A percentile compares a stretch with the other conserved stretches of the same genome.
These are phyloP conservation scores for Ostreobium quekettii DNA, from an alignment of 139 green algal species.

Conservation along the genomic window DNA sequence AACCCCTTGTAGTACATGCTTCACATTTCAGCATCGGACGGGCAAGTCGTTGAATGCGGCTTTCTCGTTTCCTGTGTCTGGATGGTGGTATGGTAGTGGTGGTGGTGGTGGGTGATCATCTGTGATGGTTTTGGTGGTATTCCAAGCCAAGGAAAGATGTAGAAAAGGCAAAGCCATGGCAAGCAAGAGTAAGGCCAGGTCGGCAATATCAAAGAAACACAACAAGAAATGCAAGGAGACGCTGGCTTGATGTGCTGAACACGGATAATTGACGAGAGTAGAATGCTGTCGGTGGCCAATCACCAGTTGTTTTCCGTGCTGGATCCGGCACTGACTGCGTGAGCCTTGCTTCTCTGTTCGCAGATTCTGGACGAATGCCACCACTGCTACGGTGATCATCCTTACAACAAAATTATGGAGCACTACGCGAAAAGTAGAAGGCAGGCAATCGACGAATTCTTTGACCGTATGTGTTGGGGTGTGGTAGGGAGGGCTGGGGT, in stretches of 20 bases:
- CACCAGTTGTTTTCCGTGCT: background rate
- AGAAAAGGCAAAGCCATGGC: too few relatives aligned
- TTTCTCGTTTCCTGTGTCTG: too few relatives aligned
- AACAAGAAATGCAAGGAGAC: background rate
- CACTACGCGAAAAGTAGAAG: background rate
- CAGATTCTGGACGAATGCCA: conserved; percentile 2
- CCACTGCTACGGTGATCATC: background rate
- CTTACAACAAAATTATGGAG: conserved; percentile 4
- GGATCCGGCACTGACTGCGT: background rate
- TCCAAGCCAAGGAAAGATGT: too few relatives aligned
- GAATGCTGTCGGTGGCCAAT: background rate
- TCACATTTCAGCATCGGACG: too few relatives aligned
- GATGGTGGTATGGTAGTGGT: too few relatives aligned
- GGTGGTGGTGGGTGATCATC: too few relatives aligned
- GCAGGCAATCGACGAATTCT: background rate
- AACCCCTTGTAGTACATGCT: too few relatives aligned
- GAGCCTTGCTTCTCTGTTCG: too few relatives aligned
- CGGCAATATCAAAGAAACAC: too few relatives aligned
- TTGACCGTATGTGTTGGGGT: background rate
- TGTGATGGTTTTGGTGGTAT: too few relatives aligned
- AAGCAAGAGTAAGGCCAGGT: too few relatives aligned
- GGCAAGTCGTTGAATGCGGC: too few relatives aligned
- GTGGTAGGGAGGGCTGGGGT: background rate
- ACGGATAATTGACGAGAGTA: background rate
- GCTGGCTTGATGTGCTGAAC: background rate